Conservation (phyloP, 257 asterid species). For the Forsythia viridissima region DNA sequence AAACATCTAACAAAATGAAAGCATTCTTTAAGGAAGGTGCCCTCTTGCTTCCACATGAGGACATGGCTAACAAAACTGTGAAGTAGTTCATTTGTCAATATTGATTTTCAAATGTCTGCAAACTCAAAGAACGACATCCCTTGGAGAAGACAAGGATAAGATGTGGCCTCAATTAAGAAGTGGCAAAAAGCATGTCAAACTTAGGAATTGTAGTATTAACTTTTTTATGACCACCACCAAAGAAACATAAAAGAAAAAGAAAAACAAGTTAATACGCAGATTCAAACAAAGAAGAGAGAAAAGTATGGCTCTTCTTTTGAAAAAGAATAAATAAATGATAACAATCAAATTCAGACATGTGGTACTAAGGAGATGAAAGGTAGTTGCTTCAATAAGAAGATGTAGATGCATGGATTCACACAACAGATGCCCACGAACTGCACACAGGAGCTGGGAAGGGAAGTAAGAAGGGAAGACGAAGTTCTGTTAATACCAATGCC, state of each 20-base stretch:
- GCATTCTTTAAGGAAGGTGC: neutral
- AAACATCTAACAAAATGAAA: neutral
- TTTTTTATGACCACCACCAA: neutral
- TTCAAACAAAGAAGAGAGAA: neutral
- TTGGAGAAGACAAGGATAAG: slow-evolving; percentile 8
- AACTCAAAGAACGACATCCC: neutral
- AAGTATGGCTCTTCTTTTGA: neutral
- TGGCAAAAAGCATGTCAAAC: neutral
- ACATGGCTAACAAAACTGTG: neutral
- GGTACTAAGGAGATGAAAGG: neutral
- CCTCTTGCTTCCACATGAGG: neutral
- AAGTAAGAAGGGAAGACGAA: slow-evolving; percentile 7
- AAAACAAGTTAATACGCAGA: neutral
- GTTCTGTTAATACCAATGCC: slow-evolving; percentile 56
- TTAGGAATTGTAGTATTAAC: neutral
- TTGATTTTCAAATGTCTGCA: slow-evolving; percentile 1
- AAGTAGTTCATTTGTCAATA: neutral
- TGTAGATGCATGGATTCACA: neutral
- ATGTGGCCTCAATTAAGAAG: slow-evolving; percentile 15
- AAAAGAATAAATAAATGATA: neutral
- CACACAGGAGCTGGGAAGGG: neutral
- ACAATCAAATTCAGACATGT: neutral
- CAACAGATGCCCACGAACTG: neutral
- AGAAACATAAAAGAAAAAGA: neutral
- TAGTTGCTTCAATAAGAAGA: neutral